Base-by-base conservation (phyloP, 148 eudicot genomes). In the Fagopyrum esculentum region DNA sequence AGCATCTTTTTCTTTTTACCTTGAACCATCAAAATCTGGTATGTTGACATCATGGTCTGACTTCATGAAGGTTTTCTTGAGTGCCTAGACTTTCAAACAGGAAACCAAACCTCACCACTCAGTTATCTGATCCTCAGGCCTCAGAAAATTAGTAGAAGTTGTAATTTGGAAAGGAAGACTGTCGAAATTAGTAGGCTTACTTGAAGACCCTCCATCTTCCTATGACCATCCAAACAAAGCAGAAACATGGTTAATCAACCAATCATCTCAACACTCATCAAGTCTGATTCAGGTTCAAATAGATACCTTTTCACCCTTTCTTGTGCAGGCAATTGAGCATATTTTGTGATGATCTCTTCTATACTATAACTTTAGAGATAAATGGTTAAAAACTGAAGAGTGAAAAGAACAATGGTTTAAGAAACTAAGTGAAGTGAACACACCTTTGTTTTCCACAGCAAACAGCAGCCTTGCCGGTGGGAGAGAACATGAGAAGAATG, bases 41-140 rank as follows among this genome's bases (percentile, higher is more conserved):
- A 87, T 75, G 78, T 87, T 85, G 74, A 87, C 85, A 83, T 85
- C 88, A 77, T 87, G 90, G 19, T 85, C 88, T 70, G 84, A 78
- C 86, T 83, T 87, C 84, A 71, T 83, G 56, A 83, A 87, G 29
- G 86, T 81, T 82, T 87, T 87, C 88, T 87, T 87, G 81, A 87
- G 77, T 79, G 85, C 88, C 90, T 87, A 78, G 82, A 80, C 83
- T 77, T 77, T 80, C 86, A 71, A 49, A 75, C 72, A 80, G 49
- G 57, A 76, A 76, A 61, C 29, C 74, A 61, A 69, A 78, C 71
- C 19, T 73, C 77, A 77, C 74, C 79, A 82, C 64, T 74, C 75
- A 78, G 77, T 49, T 47, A 72, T 74, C 12, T 48, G 50, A 7
- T 7, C 26, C 60, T 55, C 60, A 16, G 29, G 29, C 8, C 8